A percentile compares a stretch with the other conserved stretches of the same genome.
phyloP scores from a whole-genome alignment of 2,329 filamentous ascomycete species.

The Emergomyces pasteurianus region DNA sequence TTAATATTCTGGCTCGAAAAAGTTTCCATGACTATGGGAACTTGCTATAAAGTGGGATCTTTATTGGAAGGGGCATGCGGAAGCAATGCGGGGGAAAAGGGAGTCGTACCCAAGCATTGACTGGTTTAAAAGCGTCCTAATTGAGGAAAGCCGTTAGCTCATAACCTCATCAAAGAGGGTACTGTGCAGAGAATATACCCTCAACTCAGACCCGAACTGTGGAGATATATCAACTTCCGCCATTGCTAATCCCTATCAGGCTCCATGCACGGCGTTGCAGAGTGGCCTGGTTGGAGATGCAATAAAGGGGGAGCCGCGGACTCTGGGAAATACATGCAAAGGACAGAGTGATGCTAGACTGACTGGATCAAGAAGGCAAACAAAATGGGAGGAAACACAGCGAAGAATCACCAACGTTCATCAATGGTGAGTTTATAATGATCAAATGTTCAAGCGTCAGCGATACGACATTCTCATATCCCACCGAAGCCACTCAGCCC shows the following conservation, averaged over 20 bases:
- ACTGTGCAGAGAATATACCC: constrained; percentile 38
- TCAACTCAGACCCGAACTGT: constrained; percentile 86
- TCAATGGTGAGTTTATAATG: background rate
- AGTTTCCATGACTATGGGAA: background rate
- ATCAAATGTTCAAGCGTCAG: background rate
- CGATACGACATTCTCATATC: background rate
- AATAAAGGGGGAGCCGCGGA: background rate
- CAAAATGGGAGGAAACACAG: background rate
- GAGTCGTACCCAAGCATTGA: constrained; percentile 66
- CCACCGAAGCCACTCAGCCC: background rate
- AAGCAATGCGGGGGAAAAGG: constrained; percentile 12
- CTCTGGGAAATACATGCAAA: background rate
- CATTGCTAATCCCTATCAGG: constrained; percentile 41
- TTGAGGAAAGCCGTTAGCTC: constrained; percentile 8
- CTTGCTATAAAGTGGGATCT: constrained; percentile 6
- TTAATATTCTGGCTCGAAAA: background rate
- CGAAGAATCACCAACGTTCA: background rate
- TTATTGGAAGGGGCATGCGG: constrained; percentile 4
- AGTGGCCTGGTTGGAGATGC: background rate
- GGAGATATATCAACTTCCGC: constrained; percentile 70
- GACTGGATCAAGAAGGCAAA: background rate
- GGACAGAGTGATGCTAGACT: background rate
- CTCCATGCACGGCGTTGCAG: background rate
- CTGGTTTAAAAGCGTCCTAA: constrained; percentile 92
- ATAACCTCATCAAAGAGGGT: background rate